phyloP scores from a whole-genome alignment of 2,329 filamentous ascomycete species.

The Fusarium sp. region DNA sequence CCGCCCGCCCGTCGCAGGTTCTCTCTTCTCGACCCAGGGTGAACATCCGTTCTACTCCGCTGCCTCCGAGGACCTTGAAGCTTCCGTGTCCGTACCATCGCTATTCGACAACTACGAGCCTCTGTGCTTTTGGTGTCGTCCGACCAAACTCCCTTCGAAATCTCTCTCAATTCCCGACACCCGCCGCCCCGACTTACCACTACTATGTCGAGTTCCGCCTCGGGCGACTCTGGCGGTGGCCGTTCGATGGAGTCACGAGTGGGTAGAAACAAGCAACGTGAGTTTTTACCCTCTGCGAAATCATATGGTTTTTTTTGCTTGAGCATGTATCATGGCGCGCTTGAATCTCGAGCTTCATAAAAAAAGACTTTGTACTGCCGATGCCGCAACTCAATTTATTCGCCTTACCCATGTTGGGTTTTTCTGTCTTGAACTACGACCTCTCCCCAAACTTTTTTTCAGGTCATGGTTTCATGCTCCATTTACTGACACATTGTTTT shows the following conservation, averaged over 20 bases:
- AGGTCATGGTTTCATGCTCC: slow-evolving; percentile 10
- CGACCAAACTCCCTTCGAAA: slow-evolving; percentile 28
- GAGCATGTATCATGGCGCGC: neutral
- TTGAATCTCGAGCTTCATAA: slow-evolving; percentile 1
- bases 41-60: slow-evolving; percentile 41
- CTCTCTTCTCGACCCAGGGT: slow-evolving; percentile 43
- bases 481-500: slow-evolving; percentile 37
- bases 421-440: slow-evolving; percentile 8
- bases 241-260: slow-evolving; percentile 78
- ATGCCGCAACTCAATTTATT: slow-evolving; percentile 1
- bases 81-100: slow-evolving; percentile 27
- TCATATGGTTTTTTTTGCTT: neutral
- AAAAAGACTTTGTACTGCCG: slow-evolving; percentile 9
- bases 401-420: slow-evolving; percentile 7
- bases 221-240: slow-evolving; percentile 51
- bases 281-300: slow-evolving; percentile 56
- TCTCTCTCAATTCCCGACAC: slow-evolving; percentile 33
- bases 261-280: slow-evolving; percentile 83
- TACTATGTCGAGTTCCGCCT: slow-evolving; percentile 52
- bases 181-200: slow-evolving; percentile 30
- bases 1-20: slow-evolving; percentile 44
- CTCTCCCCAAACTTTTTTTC: slow-evolving; percentile 22
- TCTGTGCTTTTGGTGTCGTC: slow-evolving; percentile 19
- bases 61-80: slow-evolving; percentile 35
- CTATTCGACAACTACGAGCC: slow-evolving; percentile 25